Evolutionary conservation across 192 early-diverging fungal species (phyloP), one percentile per base, ranked within the genome.

Genomic region (Chytriomyces sp.): DNA sequence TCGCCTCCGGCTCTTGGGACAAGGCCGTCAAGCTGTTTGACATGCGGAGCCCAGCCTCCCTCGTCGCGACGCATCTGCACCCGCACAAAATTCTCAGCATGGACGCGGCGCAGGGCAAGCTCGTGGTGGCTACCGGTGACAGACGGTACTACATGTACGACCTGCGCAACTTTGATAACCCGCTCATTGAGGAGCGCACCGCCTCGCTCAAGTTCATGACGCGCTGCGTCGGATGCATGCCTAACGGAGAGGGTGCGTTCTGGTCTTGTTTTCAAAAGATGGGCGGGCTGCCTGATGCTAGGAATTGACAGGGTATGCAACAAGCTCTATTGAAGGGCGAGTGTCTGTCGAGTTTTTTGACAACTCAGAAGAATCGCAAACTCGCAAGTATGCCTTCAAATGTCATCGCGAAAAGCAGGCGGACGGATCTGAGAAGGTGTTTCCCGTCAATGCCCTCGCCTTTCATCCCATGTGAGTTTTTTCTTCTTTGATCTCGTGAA

Each of bases 1-100:
- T 95, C n/a, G 74, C 93, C 22, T 89, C 94, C 17, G 97, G 95
- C 52, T 89, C 91, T 54, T 99, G 97, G 97, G 97, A 99, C 77
- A 90, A 90, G 73, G 84, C 91, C 4, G 80, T 97, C 44, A 81
- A 90, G 7, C 75, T 89, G 19, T 96, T 90, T 90, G 92, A 96
- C 72, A 78, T 89, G 26, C 86, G 93, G 12, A 73, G 77, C 2
- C 59, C 59, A 25, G 76, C 74, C 6, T 79, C 78, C 28, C 55
- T 52, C 25, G 56, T 79, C 22, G 76, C 78, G 32, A 76, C 73
- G 69, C 82, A 88, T 62, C 59, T 79, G 26, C 89, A 90, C 75
- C 85, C 88, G 0, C 84, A 89, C 59, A 95, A 95, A 73, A 87
- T 97, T 3, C 95, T 92, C 74, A 89, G 93, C 7, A 85, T 99